A percentile compares a stretch with the other conserved stretches of the same genome.
These are phyloP conservation scores for Cryptococcus depauperatus DNA, from an alignment of 1,284 basidiomycete species.

Conservation along the genomic window DNA sequence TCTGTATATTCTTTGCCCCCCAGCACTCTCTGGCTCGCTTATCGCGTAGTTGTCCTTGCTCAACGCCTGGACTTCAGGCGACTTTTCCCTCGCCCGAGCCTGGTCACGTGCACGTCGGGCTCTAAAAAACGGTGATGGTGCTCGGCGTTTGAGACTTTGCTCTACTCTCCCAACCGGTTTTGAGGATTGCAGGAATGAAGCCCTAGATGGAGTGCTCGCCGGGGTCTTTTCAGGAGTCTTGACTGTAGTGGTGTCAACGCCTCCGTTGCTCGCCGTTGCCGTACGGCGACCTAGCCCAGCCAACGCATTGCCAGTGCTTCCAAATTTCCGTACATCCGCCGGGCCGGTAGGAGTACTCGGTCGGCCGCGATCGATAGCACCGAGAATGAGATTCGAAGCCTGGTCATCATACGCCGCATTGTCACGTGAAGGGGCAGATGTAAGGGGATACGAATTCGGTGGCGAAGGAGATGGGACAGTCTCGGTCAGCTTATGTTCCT, in stretches of 20 bases:
- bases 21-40: conserved; percentile 47
- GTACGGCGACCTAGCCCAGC: conserved; percentile 34
- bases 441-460: conserved; percentile 3
- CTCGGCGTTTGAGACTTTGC: conserved; percentile 15
- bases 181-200: conserved; percentile 23
- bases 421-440: neutral
- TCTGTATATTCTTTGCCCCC: conserved; percentile 41
- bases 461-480: conserved; percentile 7
- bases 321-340: too few relatives aligned
- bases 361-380: conserved; percentile 27
- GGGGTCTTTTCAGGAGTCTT: conserved; percentile 6
- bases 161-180: conserved; percentile 24
- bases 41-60: conserved; percentile 60
- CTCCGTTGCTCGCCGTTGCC: conserved; percentile 17
- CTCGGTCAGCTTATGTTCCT: conserved; percentile 5
- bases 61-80: conserved; percentile 63
- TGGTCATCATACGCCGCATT: conserved; percentile 8
- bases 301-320: conserved; percentile 25
- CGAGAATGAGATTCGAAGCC: conserved; percentile 29
- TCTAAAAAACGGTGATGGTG: conserved; percentile 43
- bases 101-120: conserved; percentile 36
- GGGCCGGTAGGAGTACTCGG: conserved; percentile 1
- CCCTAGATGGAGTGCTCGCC: conserved; percentile 7
- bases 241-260: conserved; percentile 7
- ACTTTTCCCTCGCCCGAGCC: conserved; percentile 52